These are phyloP conservation scores for Aspergillus sp. DNA, from an alignment of 2,329 filamentous ascomycete species.

Conservation along the genomic window DNA sequence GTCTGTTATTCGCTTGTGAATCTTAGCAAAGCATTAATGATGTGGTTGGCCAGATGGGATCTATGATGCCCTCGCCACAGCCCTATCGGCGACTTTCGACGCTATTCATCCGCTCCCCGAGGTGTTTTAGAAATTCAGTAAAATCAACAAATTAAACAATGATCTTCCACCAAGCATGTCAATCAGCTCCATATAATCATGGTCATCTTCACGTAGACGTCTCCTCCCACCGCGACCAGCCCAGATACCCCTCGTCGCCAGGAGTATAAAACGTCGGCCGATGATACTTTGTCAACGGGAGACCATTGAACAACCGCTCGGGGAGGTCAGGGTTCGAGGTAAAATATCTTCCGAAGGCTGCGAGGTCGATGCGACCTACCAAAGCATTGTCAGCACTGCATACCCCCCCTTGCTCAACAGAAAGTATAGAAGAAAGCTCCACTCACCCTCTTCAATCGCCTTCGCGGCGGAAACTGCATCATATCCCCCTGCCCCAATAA, in stretches of 20 bases:
- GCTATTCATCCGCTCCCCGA: background rate
- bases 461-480: background rate
- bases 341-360: constrained; percentile 4
- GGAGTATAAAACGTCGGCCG: background rate
- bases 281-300: background rate
- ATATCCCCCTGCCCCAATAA: constrained; percentile 1
- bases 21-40: background rate
- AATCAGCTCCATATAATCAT: background rate
- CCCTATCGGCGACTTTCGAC: background rate
- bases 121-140: background rate
- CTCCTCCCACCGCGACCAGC: background rate
- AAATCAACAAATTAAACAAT: background rate
- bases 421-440: too few relatives aligned
- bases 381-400: background rate
- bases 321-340: constrained; percentile 2
- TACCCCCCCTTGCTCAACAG: too few relatives aligned
- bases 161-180: background rate
- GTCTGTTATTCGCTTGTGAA: background rate
- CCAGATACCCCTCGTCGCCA: background rate
- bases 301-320: constrained; percentile 1
- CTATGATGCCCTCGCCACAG: too few relatives aligned
- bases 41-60: background rate
- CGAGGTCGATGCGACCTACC: constrained; percentile 1
- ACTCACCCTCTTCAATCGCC: constrained; percentile 5
- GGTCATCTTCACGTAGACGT: background rate